Conservation (phyloP, 2,329 filamentous ascomycete species). For the Macrophomina pseudophaseolina region DNA sequence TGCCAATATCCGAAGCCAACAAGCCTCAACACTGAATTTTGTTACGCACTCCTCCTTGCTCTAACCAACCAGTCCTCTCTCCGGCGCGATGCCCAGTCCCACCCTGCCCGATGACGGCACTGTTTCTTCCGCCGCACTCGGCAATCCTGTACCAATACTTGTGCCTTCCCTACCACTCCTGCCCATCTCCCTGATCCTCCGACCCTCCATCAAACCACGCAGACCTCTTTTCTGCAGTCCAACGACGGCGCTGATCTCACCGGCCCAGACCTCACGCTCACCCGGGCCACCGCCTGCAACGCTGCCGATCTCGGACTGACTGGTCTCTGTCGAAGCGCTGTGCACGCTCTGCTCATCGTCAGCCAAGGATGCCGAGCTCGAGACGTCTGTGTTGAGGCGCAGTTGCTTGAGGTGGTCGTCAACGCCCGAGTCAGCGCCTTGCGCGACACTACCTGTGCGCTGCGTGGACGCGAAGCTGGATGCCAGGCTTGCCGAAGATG, state of each 20-base stretch:
- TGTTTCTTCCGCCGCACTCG: conserved; percentile 3
- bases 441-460: conserved; percentile 48
- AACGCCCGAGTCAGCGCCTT: conserved; percentile 30
- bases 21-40: too few species aligned
- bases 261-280: conserved; percentile 74
- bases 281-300: conserved; percentile 42
- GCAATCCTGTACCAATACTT: background rate
- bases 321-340: conserved; percentile 31
- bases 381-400: conserved; percentile 57
- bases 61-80: conserved; percentile 15
- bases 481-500: conserved; percentile 15
- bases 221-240: conserved; percentile 93
- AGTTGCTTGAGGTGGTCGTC: conserved; percentile 46
- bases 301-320: conserved; percentile 40
- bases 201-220: conserved; percentile 91
- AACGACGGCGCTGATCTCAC: conserved; percentile 86
- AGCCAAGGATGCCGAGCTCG: conserved; percentile 27
- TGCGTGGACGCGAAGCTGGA: conserved; percentile 14
- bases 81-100: conserved; percentile 11
- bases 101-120: background rate
- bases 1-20: background rate
- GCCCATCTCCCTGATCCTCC: conserved; percentile 78
- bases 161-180: conserved; percentile 31
- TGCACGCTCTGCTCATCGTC: conserved; percentile 41
- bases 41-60: background rate